These are phyloP conservation scores for Cochlearia excelsa DNA, from an alignment of 345 rosid species.

Conservation along the genomic window DNA sequence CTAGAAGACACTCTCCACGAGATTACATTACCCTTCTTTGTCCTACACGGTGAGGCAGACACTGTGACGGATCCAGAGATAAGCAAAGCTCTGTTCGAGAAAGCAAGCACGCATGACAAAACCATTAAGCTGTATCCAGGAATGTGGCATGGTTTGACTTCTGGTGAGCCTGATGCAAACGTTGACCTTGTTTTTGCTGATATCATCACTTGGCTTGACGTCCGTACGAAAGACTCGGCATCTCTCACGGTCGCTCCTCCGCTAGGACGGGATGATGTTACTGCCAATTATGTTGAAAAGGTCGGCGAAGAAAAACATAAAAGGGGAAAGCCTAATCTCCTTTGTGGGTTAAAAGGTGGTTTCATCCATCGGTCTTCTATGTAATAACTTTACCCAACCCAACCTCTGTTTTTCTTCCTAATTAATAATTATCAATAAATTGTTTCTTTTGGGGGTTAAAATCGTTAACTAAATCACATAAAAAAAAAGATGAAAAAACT, in stretches of 20 bases:
- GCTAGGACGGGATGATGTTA: background rate
- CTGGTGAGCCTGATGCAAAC: constrained; percentile 83
- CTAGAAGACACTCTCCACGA: constrained; percentile 66
- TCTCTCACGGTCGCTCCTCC: constrained; percentile 39
- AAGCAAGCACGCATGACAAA: constrained; percentile 79
- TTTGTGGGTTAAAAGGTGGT: constrained; percentile 65
- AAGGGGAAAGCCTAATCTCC: constrained; percentile 34
- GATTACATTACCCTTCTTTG: constrained; percentile 83
- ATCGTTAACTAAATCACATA: too few relatives aligned
- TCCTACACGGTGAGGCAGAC: constrained; percentile 90
- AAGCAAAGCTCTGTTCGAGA: constrained; percentile 81
- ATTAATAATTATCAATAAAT: too few relatives aligned
- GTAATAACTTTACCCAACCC: too few relatives aligned
- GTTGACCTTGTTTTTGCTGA: constrained; percentile 74
- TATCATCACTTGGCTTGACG: constrained; percentile 72
- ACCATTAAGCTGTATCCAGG: constrained; percentile 78
- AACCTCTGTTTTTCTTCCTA: too few relatives aligned
- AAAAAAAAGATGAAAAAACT: too few relatives aligned
- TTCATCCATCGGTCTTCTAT: constrained; percentile 49
- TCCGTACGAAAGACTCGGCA: constrained; percentile 37
- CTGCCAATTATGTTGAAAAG: constrained; percentile 2
- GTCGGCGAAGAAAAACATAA: constrained; percentile 17
- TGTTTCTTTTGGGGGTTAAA: too few relatives aligned
- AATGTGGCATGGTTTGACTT: constrained; percentile 96
- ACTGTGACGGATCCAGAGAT: constrained; percentile 92